Conservation (phyloP, 805 yeast species). For the Lipomyces sp. region DNA sequence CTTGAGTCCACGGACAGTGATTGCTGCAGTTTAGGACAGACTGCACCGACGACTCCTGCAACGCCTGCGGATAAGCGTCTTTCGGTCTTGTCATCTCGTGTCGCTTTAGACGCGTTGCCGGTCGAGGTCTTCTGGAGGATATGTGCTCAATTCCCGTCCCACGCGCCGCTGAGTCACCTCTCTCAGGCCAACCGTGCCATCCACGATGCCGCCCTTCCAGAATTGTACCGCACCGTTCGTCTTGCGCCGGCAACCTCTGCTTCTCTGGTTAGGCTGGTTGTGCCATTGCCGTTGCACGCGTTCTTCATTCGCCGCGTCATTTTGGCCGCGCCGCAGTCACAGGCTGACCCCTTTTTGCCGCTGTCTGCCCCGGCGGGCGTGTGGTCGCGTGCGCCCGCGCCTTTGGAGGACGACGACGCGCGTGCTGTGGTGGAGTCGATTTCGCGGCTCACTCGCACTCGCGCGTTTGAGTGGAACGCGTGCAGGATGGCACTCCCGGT, state of each 20-base stretch:
- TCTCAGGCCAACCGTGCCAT: slow-evolving; percentile 10
- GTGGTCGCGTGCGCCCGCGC: not conserved
- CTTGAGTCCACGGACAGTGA: no score
- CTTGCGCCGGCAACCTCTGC: slow-evolving; percentile 3
- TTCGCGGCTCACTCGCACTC: not conserved
- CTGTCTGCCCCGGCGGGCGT: not conserved
- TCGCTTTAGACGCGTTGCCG: slow-evolving; percentile 15
- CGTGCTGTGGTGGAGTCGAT: not conserved
- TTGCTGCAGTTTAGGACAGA: no score
- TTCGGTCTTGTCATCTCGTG: not conserved
- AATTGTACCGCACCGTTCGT: slow-evolving; percentile 16
- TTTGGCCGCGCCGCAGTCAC: slow-evolving; percentile 1
- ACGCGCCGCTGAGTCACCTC: slow-evolving; percentile 9
- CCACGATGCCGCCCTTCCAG: slow-evolving; percentile 17
- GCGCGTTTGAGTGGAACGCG: slow-evolving; percentile 22
- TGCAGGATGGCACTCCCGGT: slow-evolving; percentile 13
- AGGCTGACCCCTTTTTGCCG: not conserved
- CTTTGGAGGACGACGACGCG: not conserved
- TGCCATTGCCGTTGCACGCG: slow-evolving; percentile 6
- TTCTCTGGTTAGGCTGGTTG: slow-evolving; percentile 6
- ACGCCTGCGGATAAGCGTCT: not conserved
- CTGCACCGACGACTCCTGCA: no score
- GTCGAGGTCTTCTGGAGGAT: slow-evolving; percentile 24
- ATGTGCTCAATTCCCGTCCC: slow-evolving; percentile 12
- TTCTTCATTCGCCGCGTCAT: slow-evolving; percentile 6